These are phyloP conservation scores for Trametes villosa DNA, from an alignment of 768 basidiomycete genomes.

Conservation along the genomic window DNA sequence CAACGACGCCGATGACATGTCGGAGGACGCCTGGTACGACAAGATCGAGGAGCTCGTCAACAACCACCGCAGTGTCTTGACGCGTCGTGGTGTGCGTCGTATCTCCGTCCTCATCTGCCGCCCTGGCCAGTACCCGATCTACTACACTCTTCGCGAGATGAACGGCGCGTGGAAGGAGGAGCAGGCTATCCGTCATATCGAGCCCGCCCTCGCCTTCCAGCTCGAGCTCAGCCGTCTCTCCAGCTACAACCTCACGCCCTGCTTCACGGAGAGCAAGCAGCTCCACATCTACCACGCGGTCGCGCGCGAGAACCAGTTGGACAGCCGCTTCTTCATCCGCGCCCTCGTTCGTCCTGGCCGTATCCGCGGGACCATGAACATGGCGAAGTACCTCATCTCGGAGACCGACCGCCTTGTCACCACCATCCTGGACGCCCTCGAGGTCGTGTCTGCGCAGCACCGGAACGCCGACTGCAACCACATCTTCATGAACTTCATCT, in stretches of 20 bases:
- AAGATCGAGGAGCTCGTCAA: conserved; percentile 76
- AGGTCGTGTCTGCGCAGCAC: conserved; percentile 88
- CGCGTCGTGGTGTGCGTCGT: conserved; percentile 84
- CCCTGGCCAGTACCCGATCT: conserved; percentile 88
- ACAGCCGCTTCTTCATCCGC: conserved; percentile 97
- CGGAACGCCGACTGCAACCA: conserved; percentile 97
- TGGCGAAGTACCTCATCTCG: conserved; percentile 96
- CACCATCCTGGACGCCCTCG: conserved; percentile 90
- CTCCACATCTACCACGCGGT: conserved; percentile 98
- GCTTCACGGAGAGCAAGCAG: conserved; percentile 95
- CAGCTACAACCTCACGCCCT: conserved; percentile 95
- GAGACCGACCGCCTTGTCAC: conserved; percentile 98
- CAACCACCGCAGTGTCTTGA: conserved; percentile 61
- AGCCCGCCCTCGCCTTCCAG: conserved; percentile 97
- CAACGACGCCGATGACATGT: conserved; percentile 74
- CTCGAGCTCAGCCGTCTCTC: conserved; percentile 95
- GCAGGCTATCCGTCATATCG: conserved; percentile 95
- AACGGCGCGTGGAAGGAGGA: conserved; percentile 88
- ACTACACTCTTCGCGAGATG: conserved; percentile 85
- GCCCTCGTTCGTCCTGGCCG: conserved; percentile 96
- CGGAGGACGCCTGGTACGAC: conserved; percentile 77
- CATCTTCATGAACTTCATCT: conserved; percentile 99
- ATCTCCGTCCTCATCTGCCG: conserved; percentile 92
- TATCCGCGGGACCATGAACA: conserved; percentile 88
- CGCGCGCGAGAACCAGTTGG: conserved; percentile 95